These are phyloP conservation scores for Camillea tinctor DNA, from an alignment of 2,329 filamentous ascomycete species.

Conservation along the genomic window DNA sequence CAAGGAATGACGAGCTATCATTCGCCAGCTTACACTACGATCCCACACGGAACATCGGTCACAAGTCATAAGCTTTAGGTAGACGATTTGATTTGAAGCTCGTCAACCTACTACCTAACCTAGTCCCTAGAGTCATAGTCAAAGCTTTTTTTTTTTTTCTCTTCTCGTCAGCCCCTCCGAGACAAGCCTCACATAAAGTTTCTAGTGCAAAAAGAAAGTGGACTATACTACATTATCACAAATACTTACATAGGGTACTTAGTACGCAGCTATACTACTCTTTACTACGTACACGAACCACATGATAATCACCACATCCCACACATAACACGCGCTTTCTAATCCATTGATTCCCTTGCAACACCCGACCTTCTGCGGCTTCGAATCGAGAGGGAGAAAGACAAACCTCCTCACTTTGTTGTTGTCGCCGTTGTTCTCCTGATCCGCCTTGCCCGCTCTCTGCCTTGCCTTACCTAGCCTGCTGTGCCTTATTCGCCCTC, in stretches of 20 bases:
- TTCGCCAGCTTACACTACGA: slow-evolving; percentile 12
- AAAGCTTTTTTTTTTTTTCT: slow-evolving; percentile 14
- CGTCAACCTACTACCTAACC: not conserved
- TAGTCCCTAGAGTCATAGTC: slow-evolving; percentile 7
- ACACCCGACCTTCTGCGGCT: not conserved
- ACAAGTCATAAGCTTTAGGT: slow-evolving; percentile 9
- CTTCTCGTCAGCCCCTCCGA: slow-evolving; percentile 14
- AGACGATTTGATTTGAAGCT: slow-evolving; percentile 4
- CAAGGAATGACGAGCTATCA: slow-evolving; percentile 13
- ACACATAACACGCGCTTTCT: not conserved
- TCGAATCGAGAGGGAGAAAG: not conserved
- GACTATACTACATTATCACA: too few relatives aligned
- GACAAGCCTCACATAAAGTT: slow-evolving; percentile 7
- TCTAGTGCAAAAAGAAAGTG: too few relatives aligned
- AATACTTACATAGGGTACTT: too few relatives aligned
- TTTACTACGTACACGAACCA: not conserved
- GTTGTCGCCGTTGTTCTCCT: slow-evolving; percentile 1
- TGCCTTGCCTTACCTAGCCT: too few relatives aligned
- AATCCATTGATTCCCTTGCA: not conserved
- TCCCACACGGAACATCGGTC: slow-evolving; percentile 23
- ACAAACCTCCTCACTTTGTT: not conserved
- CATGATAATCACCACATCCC: not conserved
- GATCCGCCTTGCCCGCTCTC: slow-evolving; percentile 26
- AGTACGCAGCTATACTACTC: too few relatives aligned
- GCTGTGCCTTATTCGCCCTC: slow-evolving; percentile 16